Base-by-base conservation (phyloP, 495 filamentous ascomycete genomes). In the Paragyromitra xinjiangensis region DNA sequence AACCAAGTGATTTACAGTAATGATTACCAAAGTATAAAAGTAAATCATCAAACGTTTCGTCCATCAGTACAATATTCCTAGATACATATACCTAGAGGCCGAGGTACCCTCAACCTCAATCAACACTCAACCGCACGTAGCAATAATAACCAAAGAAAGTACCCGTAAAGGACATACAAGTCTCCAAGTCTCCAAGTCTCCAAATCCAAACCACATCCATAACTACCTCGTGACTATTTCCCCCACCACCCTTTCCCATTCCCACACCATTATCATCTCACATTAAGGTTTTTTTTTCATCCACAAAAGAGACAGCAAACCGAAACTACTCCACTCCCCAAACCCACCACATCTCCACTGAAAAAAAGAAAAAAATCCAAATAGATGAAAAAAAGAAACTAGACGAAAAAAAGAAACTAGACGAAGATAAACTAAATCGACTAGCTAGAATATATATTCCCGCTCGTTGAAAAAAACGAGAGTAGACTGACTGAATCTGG, bases 231-330 rank as follows among this genome's bases (percentile, higher is more conserved):
- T 39, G 14, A 39, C 26, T 37, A 24, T 63, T 22, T 6, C 53
- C 1, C 40, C 24, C n/a, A 39, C 6, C 50, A 40, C 50, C 22
- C 39, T 44, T 67, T n/a, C n/a, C 67, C 39, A 58, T 59, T 37
- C 14, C 19, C 12, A 62, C 62, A 34, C 72, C 55, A 75, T 75
- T 75, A 75, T 75, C 73, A 55, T 75, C 73, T 64, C 73, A 64
- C 73, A 75, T 75, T 75, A 75, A 24, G 45, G 26, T 42, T 71
- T 50, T 61, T 56, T 48, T 34, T 51, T 26, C 22, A 44, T 45
- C 8, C 1, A 16, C 22, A 51, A 26, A 50, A 40, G 9, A 51
- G 19, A 53, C 22, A 64, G 26, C 37, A 51, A 63, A 51, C 19
- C 4, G 39, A 64, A 65, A 42, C 11, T 19, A 66, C 44, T 34